Conservation (phyloP, 176 grass and related monocot genomes). For the Aegilops bicornis region DNA sequence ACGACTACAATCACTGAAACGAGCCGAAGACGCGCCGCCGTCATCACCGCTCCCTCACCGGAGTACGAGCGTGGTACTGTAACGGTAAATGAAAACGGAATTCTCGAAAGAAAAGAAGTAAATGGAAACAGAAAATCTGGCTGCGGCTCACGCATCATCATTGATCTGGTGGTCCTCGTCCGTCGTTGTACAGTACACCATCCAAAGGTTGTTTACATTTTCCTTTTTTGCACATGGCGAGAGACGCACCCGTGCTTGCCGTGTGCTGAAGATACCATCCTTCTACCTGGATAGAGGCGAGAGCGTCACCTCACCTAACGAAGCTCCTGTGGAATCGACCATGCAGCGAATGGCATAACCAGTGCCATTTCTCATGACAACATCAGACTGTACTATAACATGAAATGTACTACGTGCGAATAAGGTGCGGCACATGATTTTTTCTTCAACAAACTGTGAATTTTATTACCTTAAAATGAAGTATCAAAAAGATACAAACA, state of each 20-base stretch:
- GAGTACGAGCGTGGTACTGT: conserved; percentile 3
- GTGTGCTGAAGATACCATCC: not conserved
- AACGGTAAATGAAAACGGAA: conserved; percentile 3
- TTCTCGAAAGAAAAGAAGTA: too few relatives aligned
- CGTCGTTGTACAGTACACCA: conserved; percentile 13
- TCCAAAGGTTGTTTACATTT: not conserved
- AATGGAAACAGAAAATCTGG: too few relatives aligned
- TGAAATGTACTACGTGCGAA: not conserved
- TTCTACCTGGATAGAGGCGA: not conserved
- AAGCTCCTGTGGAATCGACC: conserved; percentile 3
- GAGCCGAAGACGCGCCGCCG: too few relatives aligned
- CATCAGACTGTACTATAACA: too few relatives aligned
- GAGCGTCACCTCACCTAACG: conserved; percentile 33
- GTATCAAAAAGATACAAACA: too few relatives aligned
- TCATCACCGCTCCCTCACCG: too few relatives aligned
- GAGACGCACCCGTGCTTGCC: not conserved
- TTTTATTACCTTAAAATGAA: too few relatives aligned
- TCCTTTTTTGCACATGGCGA: not conserved
- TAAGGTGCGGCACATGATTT: not conserved
- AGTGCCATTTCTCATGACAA: not conserved
- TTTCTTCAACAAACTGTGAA: too few relatives aligned
- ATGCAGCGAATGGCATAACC: not conserved
- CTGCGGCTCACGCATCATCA: not conserved
- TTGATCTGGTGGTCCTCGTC: conserved; percentile 9
- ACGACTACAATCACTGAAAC: too few relatives aligned